Conservation (phyloP, 225 moss, liverwort and hornwort genomes). For the Bryoerythrophyllum caledonicum region DNA sequence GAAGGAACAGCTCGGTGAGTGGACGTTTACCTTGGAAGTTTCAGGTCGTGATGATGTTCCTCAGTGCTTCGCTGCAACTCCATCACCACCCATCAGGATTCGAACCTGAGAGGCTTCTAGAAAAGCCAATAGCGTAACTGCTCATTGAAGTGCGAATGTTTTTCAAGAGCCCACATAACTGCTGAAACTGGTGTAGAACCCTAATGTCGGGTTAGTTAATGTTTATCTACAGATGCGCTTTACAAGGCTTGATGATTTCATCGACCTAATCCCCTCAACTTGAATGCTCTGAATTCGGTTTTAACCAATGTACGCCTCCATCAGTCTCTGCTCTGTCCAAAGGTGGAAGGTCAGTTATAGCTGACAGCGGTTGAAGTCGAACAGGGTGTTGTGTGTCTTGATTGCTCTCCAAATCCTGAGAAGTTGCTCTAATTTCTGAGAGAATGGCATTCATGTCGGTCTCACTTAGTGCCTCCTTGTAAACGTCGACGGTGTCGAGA, state of each 20-base stretch:
- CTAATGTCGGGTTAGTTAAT: slow-evolving; percentile 14
- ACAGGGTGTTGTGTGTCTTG: slow-evolving; percentile 16
- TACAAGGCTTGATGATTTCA: slow-evolving; percentile 4
- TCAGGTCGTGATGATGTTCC: background rate
- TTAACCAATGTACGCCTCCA: slow-evolving; percentile 29
- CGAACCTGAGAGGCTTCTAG: background rate
- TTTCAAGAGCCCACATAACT: background rate
- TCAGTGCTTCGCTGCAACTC: slow-evolving; percentile 1
- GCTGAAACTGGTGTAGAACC: slow-evolving; percentile 13
- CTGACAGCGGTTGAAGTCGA: slow-evolving; percentile 9
- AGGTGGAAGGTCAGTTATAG: background rate
- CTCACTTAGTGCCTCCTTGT: slow-evolving; percentile 11
- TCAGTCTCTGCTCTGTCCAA: slow-evolving; percentile 9
- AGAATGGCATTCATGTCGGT: slow-evolving; percentile 16
- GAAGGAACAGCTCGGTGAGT: too few relatives aligned
- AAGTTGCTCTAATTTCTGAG: slow-evolving; percentile 5
- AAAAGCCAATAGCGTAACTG: background rate
- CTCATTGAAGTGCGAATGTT: background rate
- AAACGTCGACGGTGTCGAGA: slow-evolving; percentile 10
- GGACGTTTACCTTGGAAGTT: too few relatives aligned
- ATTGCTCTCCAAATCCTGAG: slow-evolving; percentile 7
- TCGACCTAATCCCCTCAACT: slow-evolving; percentile 19
- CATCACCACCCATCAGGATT: background rate
- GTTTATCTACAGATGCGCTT: slow-evolving; percentile 16
- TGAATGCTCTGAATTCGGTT: slow-evolving; percentile 39